phyloP scores from a whole-genome alignment of 2,329 filamentous ascomycete species.

The Bisporella sp. region DNA sequence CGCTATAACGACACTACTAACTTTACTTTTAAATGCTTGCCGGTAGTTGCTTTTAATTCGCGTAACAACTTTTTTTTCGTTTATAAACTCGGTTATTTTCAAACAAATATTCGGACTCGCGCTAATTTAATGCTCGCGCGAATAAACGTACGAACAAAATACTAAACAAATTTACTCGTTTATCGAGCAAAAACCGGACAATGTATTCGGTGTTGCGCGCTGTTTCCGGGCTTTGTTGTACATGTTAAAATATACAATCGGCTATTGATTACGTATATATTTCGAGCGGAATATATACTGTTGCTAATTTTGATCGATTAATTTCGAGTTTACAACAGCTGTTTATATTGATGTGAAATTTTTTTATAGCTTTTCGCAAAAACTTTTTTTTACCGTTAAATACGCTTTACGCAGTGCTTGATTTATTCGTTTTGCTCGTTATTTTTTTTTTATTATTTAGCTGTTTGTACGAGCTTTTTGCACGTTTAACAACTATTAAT shows the following conservation, averaged over 20 bases:
- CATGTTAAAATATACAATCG: constrained; percentile 4
- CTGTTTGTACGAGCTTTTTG: no score
- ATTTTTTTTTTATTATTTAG: no score
- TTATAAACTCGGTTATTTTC: not conserved
- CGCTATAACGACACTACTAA: no score
- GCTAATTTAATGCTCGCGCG: not conserved
- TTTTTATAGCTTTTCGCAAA: no score
- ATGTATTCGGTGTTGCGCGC: constrained; percentile 7
- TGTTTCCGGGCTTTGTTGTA: constrained; percentile 5
- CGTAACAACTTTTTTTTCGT: not conserved
- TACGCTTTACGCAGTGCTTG: no score
- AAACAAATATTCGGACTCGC: constrained; percentile 1
- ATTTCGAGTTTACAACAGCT: no score
- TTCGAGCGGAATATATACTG: constrained; percentile 4
- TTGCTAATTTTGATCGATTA: constrained; percentile 8
- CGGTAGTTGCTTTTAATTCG: no score
- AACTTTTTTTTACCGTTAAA: no score
- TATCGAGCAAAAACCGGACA: not conserved
- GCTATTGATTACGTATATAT: constrained; percentile 9
- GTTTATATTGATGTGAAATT: no score
- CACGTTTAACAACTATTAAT: no score
- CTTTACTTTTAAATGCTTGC: no score
- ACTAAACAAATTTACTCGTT: constrained; percentile 2
- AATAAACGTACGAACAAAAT: constrained; percentile 1
- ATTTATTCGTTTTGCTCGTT: no score